Evolutionary conservation across 345 rosid genomes (phyloP).

Genomic region (Punica granatum): DNA sequence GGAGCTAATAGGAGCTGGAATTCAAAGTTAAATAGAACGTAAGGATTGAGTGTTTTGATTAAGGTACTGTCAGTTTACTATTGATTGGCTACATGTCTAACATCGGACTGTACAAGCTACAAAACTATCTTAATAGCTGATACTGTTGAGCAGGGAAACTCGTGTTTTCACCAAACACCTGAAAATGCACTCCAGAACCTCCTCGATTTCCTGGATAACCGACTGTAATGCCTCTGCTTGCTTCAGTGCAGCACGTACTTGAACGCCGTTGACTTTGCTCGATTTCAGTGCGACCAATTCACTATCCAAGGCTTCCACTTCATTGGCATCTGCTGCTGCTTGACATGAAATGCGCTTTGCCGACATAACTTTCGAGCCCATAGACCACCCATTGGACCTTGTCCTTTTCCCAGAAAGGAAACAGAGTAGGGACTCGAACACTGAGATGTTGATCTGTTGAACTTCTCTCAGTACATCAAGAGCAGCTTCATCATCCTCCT

Average conservation of each 20-base stretch:
- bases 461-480: constrained; percentile 2
- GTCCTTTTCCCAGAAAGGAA: constrained; percentile 1
- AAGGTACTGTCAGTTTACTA: too few relatives aligned
- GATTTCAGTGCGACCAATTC: not conserved
- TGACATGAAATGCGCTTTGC: not conserved
- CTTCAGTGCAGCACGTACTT: not conserved
- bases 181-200: not conserved
- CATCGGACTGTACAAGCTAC: too few relatives aligned
- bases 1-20: too few relatives aligned
- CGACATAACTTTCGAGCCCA: constrained; percentile 7
- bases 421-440: constrained; percentile 9
- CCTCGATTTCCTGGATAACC: not conserved
- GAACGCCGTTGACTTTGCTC: not conserved
- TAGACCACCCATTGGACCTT: not conserved
- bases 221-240: constrained; percentile 2
- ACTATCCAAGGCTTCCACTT: not conserved
- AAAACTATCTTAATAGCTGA: too few relatives aligned
- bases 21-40: too few relatives aligned
- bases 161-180: not conserved
- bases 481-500: not conserved
- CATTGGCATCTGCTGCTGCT: not conserved
- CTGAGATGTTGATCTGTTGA: not conserved
- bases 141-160: not conserved
- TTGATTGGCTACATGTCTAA: too few relatives aligned
- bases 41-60: too few relatives aligned